These are phyloP conservation scores for Entomortierella beljakovae DNA, from an alignment of 192 early-diverging fungal genomes.

Conservation along the genomic window DNA sequence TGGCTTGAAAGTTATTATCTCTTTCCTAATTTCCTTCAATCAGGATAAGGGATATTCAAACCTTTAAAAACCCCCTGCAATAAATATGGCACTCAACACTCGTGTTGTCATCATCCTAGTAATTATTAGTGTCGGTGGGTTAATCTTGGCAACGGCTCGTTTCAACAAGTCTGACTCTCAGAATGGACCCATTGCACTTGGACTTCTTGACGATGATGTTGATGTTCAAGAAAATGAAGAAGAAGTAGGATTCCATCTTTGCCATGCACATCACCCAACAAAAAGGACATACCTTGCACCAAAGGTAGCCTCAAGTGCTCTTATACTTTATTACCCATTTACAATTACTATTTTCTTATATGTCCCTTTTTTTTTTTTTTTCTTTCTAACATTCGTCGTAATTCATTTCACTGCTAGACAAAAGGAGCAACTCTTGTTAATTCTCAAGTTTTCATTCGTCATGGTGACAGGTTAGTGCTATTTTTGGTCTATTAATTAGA, in stretches of 20 bases:
- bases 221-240: background rate
- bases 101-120: conserved; percentile 12
- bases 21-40: background rate
- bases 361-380: background rate
- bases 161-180: background rate
- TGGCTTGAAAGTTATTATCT: no score
- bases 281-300: conserved; percentile 25
- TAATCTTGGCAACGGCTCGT: conserved; percentile 11
- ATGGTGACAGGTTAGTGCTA: conserved; percentile 40
- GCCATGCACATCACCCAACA: conserved; percentile 31
- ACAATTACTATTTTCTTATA: background rate
- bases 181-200: conserved; percentile 2
- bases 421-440: conserved; percentile 17
- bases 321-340: background rate
- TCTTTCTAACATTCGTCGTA: background rate
- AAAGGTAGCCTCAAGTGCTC: conserved; percentile 9
- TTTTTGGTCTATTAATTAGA: no score
- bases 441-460: conserved; percentile 43
- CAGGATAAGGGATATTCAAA: no score
- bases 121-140: conserved; percentile 22
- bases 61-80: no score
- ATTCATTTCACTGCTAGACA: conserved; percentile 4
- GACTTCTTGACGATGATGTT: conserved; percentile 13
- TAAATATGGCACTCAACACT: conserved; percentile 7
- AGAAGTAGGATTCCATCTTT: conserved; percentile 22